Evolutionary conservation across 768 basidiomycete genomes (phyloP).

Genomic region (Tricholomella constricta): DNA sequence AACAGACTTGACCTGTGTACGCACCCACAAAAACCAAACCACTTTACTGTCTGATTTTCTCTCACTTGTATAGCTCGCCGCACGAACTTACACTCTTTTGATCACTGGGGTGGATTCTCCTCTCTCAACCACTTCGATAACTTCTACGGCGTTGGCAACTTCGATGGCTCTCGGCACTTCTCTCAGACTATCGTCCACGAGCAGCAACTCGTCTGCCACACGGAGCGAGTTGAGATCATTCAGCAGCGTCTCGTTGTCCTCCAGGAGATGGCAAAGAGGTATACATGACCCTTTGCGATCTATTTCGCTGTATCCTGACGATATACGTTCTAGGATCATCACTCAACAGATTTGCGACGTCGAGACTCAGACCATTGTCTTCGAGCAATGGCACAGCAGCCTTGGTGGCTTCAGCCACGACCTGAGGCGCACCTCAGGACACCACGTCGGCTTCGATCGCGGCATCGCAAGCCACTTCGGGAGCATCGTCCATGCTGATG

Average conservation of each 20-base stretch:
- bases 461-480: slow-evolving; percentile 30
- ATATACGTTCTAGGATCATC: slow-evolving; percentile 25
- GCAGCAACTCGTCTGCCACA: slow-evolving; percentile 30
- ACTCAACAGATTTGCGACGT: slow-evolving; percentile 36
- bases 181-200: slow-evolving; percentile 26
- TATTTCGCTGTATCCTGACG: not conserved
- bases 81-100: slow-evolving; percentile 26
- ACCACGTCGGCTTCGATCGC: slow-evolving; percentile 34
- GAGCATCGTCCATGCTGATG: slow-evolving; percentile 30
- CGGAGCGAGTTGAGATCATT: slow-evolving; percentile 29
- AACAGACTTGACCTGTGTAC: slow-evolving; percentile 16
- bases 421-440: slow-evolving; percentile 29
- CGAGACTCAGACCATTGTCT: slow-evolving; percentile 37
- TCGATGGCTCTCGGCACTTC: slow-evolving; percentile 28
- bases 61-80: slow-evolving; percentile 15
- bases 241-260: slow-evolving; percentile 37
- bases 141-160: slow-evolving; percentile 41
- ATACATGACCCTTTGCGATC: not conserved
- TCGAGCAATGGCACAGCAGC: slow-evolving; percentile 35
- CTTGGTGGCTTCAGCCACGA: slow-evolving; percentile 33
- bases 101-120: slow-evolving; percentile 35
- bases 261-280: slow-evolving; percentile 38
- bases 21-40: not conserved
- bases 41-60: not conserved
- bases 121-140: slow-evolving; percentile 36